Percentiles rank a stretch among this genome's conserved stretches.
phyloP scores from a whole-genome alignment of 306 rosid genomes.

The Cyamopsis tetragonoloba region DNA sequence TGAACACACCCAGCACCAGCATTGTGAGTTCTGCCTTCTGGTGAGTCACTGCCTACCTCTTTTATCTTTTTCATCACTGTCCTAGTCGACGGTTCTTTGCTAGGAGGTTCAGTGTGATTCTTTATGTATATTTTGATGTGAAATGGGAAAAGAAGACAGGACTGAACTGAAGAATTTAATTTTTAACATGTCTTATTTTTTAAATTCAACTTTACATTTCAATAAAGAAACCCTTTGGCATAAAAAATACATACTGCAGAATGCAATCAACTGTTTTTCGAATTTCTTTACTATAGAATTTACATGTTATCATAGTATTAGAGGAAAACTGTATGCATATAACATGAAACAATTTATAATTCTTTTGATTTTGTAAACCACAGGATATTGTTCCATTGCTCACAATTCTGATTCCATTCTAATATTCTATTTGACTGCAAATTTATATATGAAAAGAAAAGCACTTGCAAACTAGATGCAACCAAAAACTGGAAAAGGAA shows the following conservation, averaged over 20 bases:
- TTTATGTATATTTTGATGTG: not conserved
- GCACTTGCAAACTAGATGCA: not conserved
- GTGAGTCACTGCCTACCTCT: not conserved
- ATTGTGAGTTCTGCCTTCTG: not conserved
- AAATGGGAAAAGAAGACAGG: not conserved
- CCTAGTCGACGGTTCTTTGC: no score
- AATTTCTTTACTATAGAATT: not conserved
- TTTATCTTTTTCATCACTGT: not conserved
- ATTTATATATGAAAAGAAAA: not conserved
- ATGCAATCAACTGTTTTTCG: not conserved
- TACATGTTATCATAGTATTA: conserved; percentile 1
- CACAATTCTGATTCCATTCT: conserved; percentile 7
- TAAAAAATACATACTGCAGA: not conserved
- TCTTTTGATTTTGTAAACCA: conserved; percentile 5
- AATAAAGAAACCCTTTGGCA: not conserved
- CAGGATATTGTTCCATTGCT: not conserved
- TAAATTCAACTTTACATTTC: not conserved
- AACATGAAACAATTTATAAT: not conserved
- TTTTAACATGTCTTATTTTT: not conserved
- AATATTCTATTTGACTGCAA: conserved; percentile 1
- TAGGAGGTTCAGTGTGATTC: no score
- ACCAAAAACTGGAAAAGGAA: not conserved
- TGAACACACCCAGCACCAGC: not conserved
- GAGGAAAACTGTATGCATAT: not conserved
- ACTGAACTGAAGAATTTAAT: not conserved